Percentiles rank a stretch among this genome's conserved stretches.
phyloP scores from a whole-genome alignment of 2,329 filamentous ascomycete genomes.

The Fusarium sp. region DNA sequence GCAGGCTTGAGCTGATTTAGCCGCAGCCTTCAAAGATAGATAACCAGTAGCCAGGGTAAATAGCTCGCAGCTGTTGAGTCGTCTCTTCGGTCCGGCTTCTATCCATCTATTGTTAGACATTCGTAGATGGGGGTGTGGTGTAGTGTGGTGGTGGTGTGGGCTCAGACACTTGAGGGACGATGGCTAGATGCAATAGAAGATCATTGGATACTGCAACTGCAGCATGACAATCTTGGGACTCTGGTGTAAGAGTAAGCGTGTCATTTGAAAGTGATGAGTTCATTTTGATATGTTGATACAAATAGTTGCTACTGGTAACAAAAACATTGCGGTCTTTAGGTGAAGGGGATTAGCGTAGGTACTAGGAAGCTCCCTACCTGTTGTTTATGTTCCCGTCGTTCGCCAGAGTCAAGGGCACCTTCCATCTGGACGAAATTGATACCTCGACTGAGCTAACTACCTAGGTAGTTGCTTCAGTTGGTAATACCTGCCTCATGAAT shows the following conservation, averaged over 20 bases:
- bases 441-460: background rate
- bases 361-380: background rate
- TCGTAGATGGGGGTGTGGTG: constrained; percentile 8
- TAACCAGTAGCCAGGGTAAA: constrained; percentile 28
- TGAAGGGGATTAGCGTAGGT: too few species aligned
- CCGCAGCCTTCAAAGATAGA: constrained; percentile 22
- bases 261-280: background rate
- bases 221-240: constrained; percentile 10
- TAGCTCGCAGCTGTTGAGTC: constrained; percentile 20
- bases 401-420: background rate
- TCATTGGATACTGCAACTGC: constrained; percentile 29
- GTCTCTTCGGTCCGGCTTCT: constrained; percentile 29
- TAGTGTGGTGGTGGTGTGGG: constrained; percentile 2
- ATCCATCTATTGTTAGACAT: constrained; percentile 23
- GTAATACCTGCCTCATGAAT: constrained; percentile 1
- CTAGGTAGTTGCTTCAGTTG: background rate
- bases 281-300: background rate
- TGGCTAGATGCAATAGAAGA: constrained; percentile 1
- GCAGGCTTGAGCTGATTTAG: constrained; percentile 41
- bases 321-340: background rate
- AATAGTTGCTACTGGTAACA: background rate
- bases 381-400: too few species aligned
- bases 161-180: too few species aligned
- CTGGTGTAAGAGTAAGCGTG: background rate
- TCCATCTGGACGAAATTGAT: constrained; percentile 1